These are phyloP conservation scores for Mycena olivaceomarginata DNA, from an alignment of 768 basidiomycete genomes.

Conservation along the genomic window DNA sequence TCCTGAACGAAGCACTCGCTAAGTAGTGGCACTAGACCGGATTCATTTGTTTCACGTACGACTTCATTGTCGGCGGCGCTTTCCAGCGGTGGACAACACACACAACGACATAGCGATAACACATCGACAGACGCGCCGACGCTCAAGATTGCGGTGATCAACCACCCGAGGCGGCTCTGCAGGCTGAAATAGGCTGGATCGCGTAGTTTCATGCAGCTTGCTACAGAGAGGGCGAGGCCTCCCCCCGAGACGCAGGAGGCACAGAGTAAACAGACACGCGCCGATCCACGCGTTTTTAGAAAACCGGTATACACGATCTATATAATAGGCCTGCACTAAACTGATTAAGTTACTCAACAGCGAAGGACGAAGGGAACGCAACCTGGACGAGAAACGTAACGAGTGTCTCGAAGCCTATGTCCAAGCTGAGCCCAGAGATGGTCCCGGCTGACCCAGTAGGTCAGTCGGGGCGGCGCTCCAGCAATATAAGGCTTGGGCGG, in stretches of 20 bases:
- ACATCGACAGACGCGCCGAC: conserved; percentile 50
- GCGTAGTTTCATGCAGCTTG: conserved; percentile 47
- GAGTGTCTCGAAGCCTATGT: conserved; percentile 49
- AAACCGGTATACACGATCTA: conserved; percentile 49
- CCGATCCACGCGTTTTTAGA: conserved; percentile 41
- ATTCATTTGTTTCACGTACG: conserved; percentile 2
- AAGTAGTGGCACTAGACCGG: not conserved
- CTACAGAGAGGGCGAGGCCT: conserved; percentile 43
- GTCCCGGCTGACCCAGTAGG: conserved; percentile 27
- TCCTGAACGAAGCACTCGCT: conserved; percentile 27
- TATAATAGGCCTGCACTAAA: conserved; percentile 46
- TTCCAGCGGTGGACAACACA: conserved; percentile 41
- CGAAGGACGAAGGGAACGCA: conserved; percentile 4
- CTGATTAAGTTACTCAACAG: not conserved
- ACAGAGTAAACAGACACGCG: conserved; percentile 42
- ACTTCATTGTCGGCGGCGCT: conserved; percentile 21
- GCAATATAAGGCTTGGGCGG: conserved; percentile 30
- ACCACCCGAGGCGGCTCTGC: conserved; percentile 48
- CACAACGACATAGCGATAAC: conserved; percentile 48
- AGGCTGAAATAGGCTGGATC: conserved; percentile 47
- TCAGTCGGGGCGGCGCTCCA: conserved; percentile 30
- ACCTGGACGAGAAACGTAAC: conserved; percentile 56
- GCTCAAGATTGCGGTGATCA: conserved; percentile 47
- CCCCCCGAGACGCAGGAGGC: conserved; percentile 44
- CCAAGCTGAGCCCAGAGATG: conserved; percentile 5